Percentiles rank a stretch among this genome's conserved stretches.
Evolutionary conservation across 495 filamentous ascomycete genomes (phyloP).

Genomic region (Cercophora sp.): DNA sequence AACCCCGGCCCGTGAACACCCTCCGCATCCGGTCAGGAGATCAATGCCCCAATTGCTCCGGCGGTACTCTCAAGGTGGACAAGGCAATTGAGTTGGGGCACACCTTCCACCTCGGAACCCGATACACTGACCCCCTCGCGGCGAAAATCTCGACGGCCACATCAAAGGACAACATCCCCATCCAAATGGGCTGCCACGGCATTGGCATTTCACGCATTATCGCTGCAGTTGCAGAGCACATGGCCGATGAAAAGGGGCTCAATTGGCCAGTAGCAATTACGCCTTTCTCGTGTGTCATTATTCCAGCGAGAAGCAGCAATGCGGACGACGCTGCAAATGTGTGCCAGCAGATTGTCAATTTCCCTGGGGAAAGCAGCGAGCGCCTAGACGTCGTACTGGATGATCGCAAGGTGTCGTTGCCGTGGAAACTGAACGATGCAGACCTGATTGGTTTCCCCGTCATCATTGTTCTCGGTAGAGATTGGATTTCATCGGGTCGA

Average conservation of each 20-base stretch:
- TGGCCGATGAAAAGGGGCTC: slow-evolving; percentile 70
- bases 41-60: slow-evolving; percentile 62
- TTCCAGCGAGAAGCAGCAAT: slow-evolving; percentile 50
- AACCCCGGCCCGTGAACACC: slow-evolving; percentile 47
- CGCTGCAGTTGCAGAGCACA: slow-evolving; percentile 70
- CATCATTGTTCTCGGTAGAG: slow-evolving; percentile 70
- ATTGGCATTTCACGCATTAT: slow-evolving; percentile 92
- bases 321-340: slow-evolving; percentile 50
- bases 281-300: slow-evolving; percentile 74
- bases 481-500: slow-evolving; percentile 59
- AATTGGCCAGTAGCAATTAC: slow-evolving; percentile 87
- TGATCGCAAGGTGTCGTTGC: slow-evolving; percentile 64
- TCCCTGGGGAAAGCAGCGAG: neutral
- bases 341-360: slow-evolving; percentile 45
- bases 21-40: slow-evolving; percentile 65
- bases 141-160: slow-evolving; percentile 50
- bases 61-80: slow-evolving; percentile 61
- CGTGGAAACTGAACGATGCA: slow-evolving; percentile 85
- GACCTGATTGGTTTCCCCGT: slow-evolving; percentile 87
- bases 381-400: slow-evolving; percentile 62
- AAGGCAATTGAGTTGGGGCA: slow-evolving; percentile 87
- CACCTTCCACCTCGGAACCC: slow-evolving; percentile 88
- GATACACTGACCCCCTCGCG: slow-evolving; percentile 73
- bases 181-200: slow-evolving; percentile 96
- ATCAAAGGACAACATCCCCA: slow-evolving; percentile 36